Evolutionary conservation across 2,329 filamentous ascomycete genomes (phyloP).

Genomic region (Aschersonia sp.): DNA sequence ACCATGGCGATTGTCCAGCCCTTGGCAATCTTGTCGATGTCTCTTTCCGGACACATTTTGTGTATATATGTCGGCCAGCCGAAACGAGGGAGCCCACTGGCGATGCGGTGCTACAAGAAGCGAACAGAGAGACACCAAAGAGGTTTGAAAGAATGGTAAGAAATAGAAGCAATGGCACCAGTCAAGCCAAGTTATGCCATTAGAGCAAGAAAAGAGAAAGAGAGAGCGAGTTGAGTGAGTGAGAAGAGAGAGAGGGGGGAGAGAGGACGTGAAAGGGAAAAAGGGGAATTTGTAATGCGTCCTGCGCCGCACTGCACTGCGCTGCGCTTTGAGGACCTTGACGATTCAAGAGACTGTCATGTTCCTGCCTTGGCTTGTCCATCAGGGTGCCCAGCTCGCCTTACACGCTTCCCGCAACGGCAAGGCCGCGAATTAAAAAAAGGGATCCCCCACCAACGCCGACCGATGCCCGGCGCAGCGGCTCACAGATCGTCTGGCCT

Average conservation of each 20-base stretch:
- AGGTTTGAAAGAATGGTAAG: no score
- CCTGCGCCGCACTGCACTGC: not conserved
- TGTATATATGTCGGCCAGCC: no score
- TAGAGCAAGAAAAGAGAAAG: not conserved
- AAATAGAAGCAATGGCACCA: no score
- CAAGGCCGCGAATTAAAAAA: no score
- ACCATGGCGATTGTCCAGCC: constrained; percentile 22
- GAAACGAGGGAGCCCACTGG: no score
- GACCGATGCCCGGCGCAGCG: no score
- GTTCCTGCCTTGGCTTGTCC: not conserved
- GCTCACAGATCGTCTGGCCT: no score
- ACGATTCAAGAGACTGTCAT: not conserved
- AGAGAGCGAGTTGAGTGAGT: not conserved
- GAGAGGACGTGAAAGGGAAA: not conserved
- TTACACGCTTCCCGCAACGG: no score
- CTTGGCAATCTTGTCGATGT: constrained; percentile 20
- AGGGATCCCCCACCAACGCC: no score
- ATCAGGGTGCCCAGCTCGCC: not conserved
- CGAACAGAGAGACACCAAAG: no score
- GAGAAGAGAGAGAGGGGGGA: not conserved
- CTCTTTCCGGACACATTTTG: constrained; percentile 12
- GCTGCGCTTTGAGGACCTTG: not conserved
- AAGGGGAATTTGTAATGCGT: not conserved
- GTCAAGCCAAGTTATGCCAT: not conserved
- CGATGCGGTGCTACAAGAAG: no score